Evolutionary conservation across 257 asterid genomes (phyloP).

Genomic region (Knoxia roxburghii): DNA sequence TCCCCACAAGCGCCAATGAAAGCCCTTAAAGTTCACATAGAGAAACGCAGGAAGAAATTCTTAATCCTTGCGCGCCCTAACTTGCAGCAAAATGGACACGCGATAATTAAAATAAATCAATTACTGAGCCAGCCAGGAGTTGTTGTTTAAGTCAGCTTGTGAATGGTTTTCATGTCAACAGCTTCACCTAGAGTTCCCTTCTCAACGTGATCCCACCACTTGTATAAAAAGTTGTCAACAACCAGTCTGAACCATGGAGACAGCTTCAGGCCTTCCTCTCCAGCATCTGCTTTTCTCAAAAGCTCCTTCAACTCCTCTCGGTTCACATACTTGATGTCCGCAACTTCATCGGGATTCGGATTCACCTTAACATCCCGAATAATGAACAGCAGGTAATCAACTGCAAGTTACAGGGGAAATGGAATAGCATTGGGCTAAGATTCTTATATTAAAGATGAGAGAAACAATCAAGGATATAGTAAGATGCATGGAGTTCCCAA

Average conservation of each 20-base stretch:
- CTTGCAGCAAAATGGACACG: too few relatives aligned
- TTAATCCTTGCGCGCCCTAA: too few relatives aligned
- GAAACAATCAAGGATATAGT: background rate
- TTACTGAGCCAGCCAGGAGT: background rate
- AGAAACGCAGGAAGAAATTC: background rate
- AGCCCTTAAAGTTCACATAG: background rate
- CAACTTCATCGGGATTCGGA: constrained; percentile 92
- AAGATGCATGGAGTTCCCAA: background rate
- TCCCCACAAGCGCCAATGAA: background rate
- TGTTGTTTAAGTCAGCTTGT: constrained; percentile 52
- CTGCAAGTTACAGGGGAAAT: constrained; percentile 31
- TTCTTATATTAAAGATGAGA: too few relatives aligned
- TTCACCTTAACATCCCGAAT: constrained; percentile 68
- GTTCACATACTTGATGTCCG: constrained; percentile 59
- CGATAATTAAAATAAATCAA: background rate
- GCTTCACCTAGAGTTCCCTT: constrained; percentile 55
- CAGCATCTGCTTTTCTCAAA: constrained; percentile 74
- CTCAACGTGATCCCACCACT: constrained; percentile 95
- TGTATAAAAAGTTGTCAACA: constrained; percentile 77
- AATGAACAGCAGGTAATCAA: constrained; percentile 88
- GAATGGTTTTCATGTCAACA: constrained; percentile 73
- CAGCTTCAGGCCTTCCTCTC: constrained; percentile 70
- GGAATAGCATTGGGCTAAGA: background rate
- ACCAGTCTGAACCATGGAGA: constrained; percentile 93
- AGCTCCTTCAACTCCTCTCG: constrained; percentile 61